Evolutionary conservation across 768 basidiomycete genomes (phyloP).

Genomic region (Lactarius sp.): DNA sequence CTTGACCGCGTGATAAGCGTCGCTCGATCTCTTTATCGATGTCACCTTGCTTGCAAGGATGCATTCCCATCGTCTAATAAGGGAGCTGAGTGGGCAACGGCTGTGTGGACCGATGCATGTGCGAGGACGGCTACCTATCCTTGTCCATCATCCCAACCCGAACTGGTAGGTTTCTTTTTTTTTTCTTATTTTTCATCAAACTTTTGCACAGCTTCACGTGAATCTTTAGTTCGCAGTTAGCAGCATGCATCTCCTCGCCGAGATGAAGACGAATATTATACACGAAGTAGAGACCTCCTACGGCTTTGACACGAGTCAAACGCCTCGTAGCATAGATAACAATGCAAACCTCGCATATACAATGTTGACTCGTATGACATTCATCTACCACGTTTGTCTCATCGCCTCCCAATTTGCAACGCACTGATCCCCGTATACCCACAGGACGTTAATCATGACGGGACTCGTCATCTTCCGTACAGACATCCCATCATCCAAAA

Average conservation of each 20-base stretch:
- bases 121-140: neutral
- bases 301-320: conserved; percentile 11
- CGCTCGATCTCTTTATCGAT: neutral
- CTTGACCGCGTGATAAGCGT: neutral
- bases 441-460: neutral
- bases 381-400: conserved; percentile 9
- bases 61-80: neutral
- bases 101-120: conserved; percentile 5
- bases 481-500: conserved; percentile 13
- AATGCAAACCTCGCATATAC: neutral
- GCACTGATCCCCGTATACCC: neutral
- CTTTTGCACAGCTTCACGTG: neutral
- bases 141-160: too few species aligned
- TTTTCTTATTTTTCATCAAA: neutral
- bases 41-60: conserved; percentile 7
- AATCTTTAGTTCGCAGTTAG: neutral
- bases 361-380: neutral
- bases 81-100: neutral
- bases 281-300: neutral
- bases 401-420: neutral
- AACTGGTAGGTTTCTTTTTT: neutral
- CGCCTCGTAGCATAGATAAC: neutral
- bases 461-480: neutral
- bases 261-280: neutral
- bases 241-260: neutral